Evolutionary conservation across 371 early-diverging fungal species (phyloP).

Genomic region (Rhizopus sp.): DNA sequence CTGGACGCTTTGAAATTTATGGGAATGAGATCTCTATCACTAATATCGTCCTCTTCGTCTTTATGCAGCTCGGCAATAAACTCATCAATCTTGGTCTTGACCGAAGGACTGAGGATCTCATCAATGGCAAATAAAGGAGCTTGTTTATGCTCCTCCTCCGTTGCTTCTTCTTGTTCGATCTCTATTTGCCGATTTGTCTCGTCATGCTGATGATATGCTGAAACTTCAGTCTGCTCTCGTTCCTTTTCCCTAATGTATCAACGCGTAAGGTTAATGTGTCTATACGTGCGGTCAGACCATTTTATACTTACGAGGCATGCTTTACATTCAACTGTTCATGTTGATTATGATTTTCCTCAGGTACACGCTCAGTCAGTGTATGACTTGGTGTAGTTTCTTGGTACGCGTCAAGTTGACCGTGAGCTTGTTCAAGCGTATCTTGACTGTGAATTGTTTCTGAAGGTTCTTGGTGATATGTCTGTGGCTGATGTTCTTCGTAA

Average conservation of each 20-base stretch:
- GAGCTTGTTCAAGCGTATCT: too few species aligned
- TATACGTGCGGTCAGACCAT: too few species aligned
- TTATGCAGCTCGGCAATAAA: slow-evolving; percentile 16
- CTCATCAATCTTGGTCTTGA: slow-evolving; percentile 16
- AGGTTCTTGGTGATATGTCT: slow-evolving; percentile 6
- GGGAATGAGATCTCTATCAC: slow-evolving; percentile 41
- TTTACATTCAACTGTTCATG: too few species aligned
- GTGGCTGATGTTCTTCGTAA: neutral
- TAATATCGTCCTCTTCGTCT: slow-evolving; percentile 24
- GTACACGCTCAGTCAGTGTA: too few species aligned
- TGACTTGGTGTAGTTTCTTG: too few species aligned
- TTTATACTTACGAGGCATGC: too few species aligned
- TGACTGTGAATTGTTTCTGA: too few species aligned
- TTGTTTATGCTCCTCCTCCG: neutral
- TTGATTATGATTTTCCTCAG: too few species aligned
- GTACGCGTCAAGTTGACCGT: too few species aligned
- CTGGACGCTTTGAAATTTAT: slow-evolving; percentile 34
- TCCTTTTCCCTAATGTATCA: slow-evolving; percentile 1
- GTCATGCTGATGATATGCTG: neutral
- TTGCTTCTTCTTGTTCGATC: neutral
- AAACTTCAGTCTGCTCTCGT: neutral
- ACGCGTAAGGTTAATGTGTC: too few species aligned
- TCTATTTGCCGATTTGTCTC: neutral
- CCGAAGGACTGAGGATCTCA: slow-evolving; percentile 8
- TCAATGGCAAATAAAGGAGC: slow-evolving; percentile 22